phyloP scores from a whole-genome alignment of 108 stramenopile genomes.

The Schizochytrium sp. region DNA sequence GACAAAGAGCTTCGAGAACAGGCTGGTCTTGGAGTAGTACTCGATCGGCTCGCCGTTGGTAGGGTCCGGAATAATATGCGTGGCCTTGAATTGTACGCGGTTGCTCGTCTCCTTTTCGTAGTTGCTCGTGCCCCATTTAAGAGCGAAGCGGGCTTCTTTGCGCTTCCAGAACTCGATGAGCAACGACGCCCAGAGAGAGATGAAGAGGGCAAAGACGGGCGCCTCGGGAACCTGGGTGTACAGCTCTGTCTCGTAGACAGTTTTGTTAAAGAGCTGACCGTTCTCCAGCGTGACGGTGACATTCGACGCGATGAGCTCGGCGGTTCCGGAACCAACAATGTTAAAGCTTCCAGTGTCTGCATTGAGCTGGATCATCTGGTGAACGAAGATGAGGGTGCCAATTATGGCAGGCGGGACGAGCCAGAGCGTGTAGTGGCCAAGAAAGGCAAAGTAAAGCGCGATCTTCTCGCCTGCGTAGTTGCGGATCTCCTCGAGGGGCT shows the following conservation, averaged over 20 bases:
- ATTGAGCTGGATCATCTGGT: slow-evolving; percentile 34
- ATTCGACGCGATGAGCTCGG: not conserved
- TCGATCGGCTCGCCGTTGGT: slow-evolving; percentile 67
- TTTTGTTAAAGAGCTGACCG: not conserved
- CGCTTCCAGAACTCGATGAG: slow-evolving; percentile 83
- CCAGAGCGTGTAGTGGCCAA: slow-evolving; percentile 78
- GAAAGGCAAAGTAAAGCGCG: slow-evolving; percentile 96
- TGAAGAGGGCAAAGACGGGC: slow-evolving; percentile 43
- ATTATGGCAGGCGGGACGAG: slow-evolving; percentile 59
- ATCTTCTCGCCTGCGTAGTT: slow-evolving; percentile 93
- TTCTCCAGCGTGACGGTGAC: not conserved
- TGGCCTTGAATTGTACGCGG: slow-evolving; percentile 78
- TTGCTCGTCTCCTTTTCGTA: slow-evolving; percentile 82
- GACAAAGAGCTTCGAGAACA: slow-evolving; percentile 65
- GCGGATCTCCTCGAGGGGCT: slow-evolving; percentile 82
- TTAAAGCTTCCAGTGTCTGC: not conserved
- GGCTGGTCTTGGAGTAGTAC: slow-evolving; percentile 72
- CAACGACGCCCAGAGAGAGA: slow-evolving; percentile 84
- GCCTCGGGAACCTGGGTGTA: not conserved
- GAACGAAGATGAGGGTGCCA: slow-evolving; percentile 63
- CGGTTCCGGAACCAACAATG: not conserved
- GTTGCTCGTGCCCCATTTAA: slow-evolving; percentile 79
- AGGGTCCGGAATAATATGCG: slow-evolving; percentile 45
- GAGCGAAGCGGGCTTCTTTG: slow-evolving; percentile 64
- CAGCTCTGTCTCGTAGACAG: not conserved